Evolutionary conservation across 768 basidiomycete genomes (phyloP), one percentile per base, ranked within the genome.

Genomic region (Xerocomellus amylosporus): DNA sequence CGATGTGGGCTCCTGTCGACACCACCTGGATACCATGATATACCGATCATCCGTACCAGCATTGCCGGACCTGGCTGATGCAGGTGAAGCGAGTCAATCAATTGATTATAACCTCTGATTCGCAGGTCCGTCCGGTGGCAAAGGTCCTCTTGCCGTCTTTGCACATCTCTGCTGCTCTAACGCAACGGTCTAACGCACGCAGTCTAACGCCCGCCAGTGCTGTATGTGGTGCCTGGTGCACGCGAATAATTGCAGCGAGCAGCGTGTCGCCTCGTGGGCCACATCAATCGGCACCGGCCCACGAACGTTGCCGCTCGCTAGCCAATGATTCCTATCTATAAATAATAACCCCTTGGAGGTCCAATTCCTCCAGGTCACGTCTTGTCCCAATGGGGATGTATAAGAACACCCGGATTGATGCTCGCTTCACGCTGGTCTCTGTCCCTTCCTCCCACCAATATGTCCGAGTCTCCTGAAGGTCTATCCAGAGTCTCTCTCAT

Each of bases 401-500:
- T 65, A 54, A 64, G 51, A 58, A 9, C 20, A 2, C 13, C 49
- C 30, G 6, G 24, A 19, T 20, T 37, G 39, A 37, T 34, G 17
- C 8, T 33, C 12, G 15, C 20, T 52, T 40, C 2, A 36, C 44
- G 53, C 42, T 20, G 17, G 48, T 36, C 26, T 26, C 36, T 19
- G 7, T 30, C 46, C 28, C 38, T 56, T 37, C 34, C 22, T 51
- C 37, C 37, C 51, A 22, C 40, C 53, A 60, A 17, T 43, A 65
- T 68, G 65, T 20, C 64, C n/a, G 53, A 62, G 42, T 22, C 49
- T 20, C 26, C 9, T 17, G 41, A 51, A 17, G 61, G 64, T 20
- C 66, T 81, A 14, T 73, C 71, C 60, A 80, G 83, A 58, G 84
- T 93, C 56, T 89, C 88, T 48, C 83, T 93, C 67, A 89, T 93